phyloP scores from a whole-genome alignment of 345 rosid species.

The Citrus hindsii region DNA sequence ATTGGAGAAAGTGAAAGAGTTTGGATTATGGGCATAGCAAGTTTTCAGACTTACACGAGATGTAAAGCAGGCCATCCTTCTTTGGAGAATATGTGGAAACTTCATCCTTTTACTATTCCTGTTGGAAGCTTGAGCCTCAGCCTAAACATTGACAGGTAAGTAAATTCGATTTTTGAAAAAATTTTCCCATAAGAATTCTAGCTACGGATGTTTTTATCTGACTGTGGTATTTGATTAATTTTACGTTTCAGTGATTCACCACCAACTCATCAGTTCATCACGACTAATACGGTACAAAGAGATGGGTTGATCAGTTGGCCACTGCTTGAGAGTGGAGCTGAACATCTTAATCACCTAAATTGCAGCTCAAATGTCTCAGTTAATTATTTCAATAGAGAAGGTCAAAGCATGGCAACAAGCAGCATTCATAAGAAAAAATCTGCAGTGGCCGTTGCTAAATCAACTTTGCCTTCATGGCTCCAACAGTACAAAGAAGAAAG shows the following conservation, averaged over 20 bases:
- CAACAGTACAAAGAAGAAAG: conserved; percentile 51
- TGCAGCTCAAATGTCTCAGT: conserved; percentile 30
- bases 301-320: conserved; percentile 28
- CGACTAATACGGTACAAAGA: conserved; percentile 17
- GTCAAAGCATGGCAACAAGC: conserved; percentile 18
- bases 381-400: conserved; percentile 29
- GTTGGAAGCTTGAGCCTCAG: conserved; percentile 54
- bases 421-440: conserved; percentile 18
- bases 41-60: conserved; percentile 50
- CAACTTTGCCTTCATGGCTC: conserved; percentile 66
- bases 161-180: neutral
- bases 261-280: conserved; percentile 22
- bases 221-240: neutral
- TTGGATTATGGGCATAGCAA: conserved; percentile 54
- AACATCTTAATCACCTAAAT: conserved; percentile 15
- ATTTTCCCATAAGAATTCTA: neutral
- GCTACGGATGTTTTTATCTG: neutral
- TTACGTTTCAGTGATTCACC: conserved; percentile 33
- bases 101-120: conserved; percentile 49
- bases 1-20: conserved; percentile 33
- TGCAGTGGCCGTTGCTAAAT: conserved; percentile 12
- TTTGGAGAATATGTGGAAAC: conserved; percentile 55
- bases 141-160: conserved; percentile 55
- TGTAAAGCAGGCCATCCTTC: conserved; percentile 66
- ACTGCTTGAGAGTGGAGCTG: conserved; percentile 22